Conservation (phyloP, 2,329 filamentous ascomycete genomes). For the Sarocladium oryzae region DNA sequence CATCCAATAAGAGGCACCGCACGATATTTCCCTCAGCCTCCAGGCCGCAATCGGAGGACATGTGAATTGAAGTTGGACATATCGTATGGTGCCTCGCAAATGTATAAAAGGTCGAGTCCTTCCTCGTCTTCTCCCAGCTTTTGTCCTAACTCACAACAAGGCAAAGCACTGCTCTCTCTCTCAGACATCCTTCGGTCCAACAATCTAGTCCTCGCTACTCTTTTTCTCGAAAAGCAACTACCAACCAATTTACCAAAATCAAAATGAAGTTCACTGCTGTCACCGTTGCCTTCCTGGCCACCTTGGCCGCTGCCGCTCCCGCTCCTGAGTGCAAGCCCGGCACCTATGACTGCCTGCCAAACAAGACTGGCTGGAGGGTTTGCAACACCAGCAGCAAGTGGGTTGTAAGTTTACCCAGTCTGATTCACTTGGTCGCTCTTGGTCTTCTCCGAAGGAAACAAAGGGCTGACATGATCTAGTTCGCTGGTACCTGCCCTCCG, state of each 20-base stretch:
- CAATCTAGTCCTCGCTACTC: too few species aligned
- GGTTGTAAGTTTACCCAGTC: conserved; percentile 23
- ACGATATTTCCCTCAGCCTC: too few species aligned
- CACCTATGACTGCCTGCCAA: conserved; percentile 26
- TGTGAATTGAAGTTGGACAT: too few species aligned
- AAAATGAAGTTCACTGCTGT: conserved; percentile 14
- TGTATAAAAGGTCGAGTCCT: background rate
- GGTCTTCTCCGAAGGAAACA: too few species aligned
- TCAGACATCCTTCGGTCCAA: too few species aligned
- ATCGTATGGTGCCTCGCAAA: background rate
- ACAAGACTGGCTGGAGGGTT: conserved; percentile 23
- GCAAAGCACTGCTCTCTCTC: too few species aligned
- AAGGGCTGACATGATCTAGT: conserved; percentile 16
- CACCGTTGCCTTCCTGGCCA: background rate
- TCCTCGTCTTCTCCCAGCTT: background rate
- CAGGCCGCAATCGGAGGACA: too few species aligned
- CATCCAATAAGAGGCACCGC: background rate
- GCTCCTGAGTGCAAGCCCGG: conserved; percentile 22
- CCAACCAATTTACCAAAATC: too few species aligned
- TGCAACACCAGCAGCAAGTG: conserved; percentile 24
- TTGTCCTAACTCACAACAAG: too few species aligned
- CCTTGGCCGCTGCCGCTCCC: background rate
- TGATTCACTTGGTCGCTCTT: too few species aligned
- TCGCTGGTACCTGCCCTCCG: conserved; percentile 27
- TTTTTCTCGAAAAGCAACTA: too few species aligned